phyloP scores from a whole-genome alignment of 805 yeast genomes.

The Suhomyces canberraensis region DNA sequence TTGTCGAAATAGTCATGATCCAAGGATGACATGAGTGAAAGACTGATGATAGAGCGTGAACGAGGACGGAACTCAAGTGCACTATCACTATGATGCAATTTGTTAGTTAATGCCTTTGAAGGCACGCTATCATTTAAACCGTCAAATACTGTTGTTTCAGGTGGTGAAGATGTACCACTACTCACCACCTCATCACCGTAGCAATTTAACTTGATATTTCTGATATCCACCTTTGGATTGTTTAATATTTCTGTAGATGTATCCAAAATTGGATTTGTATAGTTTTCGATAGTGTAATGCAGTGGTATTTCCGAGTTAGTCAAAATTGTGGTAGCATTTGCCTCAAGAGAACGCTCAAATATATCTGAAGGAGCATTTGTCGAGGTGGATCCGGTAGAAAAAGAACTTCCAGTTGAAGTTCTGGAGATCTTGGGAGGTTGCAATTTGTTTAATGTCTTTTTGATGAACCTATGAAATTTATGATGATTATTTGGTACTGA shows the following conservation, averaged over 20 bases:
- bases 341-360: slow-evolving; percentile 12
- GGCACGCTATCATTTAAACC: neutral
- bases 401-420: neutral
- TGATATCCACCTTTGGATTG: slow-evolving; percentile 23
- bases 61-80: slow-evolving; percentile 12
- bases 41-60: slow-evolving; percentile 21
- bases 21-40: slow-evolving; percentile 19
- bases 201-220: slow-evolving; percentile 23
- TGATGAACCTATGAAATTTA: slow-evolving; percentile 10
- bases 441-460: slow-evolving; percentile 9
- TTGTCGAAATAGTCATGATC: slow-evolving; percentile 8
- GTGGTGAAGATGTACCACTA: neutral
- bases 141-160: neutral
- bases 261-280: slow-evolving; percentile 29
- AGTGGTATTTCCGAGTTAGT: slow-evolving; percentile 16
- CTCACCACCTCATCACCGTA: slow-evolving; percentile 12
- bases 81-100: slow-evolving; percentile 1
- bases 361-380: slow-evolving; percentile 4
- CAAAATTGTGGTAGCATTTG: slow-evolving; percentile 6
- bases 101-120: neutral
- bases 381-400: neutral
- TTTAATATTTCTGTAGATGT: slow-evolving; percentile 27
- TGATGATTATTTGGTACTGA: neutral
- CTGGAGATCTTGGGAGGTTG: neutral
- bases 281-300: slow-evolving; percentile 28